Evolutionary conservation across 805 yeast species (phyloP).

Genomic region (Tetrapisispora phaffii): DNA sequence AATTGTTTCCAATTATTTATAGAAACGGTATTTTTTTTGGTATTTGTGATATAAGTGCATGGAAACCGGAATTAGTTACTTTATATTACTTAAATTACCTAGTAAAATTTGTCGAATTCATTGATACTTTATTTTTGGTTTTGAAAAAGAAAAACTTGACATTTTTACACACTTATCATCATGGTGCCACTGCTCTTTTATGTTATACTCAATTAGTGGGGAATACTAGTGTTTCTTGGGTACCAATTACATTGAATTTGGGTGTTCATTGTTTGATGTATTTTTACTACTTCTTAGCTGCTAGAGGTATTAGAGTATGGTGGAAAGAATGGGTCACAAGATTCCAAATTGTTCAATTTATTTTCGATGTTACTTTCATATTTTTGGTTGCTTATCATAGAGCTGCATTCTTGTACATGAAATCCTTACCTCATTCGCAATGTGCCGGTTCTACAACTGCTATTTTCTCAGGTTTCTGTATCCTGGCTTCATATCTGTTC

Average conservation of each 20-base stretch:
- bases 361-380: constrained; percentile 80
- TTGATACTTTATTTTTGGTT: constrained; percentile 87
- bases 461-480: constrained; percentile 63
- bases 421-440: constrained; percentile 45
- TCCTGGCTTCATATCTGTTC: constrained; percentile 65
- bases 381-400: constrained; percentile 83
- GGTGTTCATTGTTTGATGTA: constrained; percentile 95
- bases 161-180: constrained; percentile 92
- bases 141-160: constrained; percentile 85
- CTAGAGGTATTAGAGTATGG: constrained; percentile 93
- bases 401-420: constrained; percentile 34
- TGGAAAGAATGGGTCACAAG: constrained; percentile 99
- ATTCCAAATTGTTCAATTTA: constrained; percentile 87
- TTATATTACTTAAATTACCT: constrained; percentile 86
- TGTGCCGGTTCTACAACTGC: constrained; percentile 70
- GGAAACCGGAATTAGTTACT: constrained; percentile 75
- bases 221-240: constrained; percentile 88
- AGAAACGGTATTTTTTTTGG: constrained; percentile 74
- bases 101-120: constrained; percentile 78
- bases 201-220: constrained; percentile 93
- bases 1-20: constrained; percentile 66
- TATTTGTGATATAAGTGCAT: constrained; percentile 67
- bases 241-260: constrained; percentile 79
- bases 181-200: constrained; percentile 92
- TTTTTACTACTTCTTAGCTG: constrained; percentile 90